These are phyloP conservation scores for Sugiyamaella castrensis DNA, from an alignment of 1,139 yeast species.

Conservation along the genomic window DNA sequence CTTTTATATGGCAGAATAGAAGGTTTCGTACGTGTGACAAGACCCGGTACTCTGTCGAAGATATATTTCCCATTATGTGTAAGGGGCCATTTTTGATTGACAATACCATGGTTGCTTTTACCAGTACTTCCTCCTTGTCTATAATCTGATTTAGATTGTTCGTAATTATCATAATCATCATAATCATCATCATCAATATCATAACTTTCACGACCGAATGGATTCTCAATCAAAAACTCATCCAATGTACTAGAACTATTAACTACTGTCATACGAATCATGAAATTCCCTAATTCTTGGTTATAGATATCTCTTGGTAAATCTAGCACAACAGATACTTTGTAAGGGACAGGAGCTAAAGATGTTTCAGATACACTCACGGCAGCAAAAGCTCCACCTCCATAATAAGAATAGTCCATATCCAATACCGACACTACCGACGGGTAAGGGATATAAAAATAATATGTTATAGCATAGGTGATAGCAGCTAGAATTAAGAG, in stretches of 20 bases:
- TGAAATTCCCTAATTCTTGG: slow-evolving; percentile 36
- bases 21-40: slow-evolving; percentile 23
- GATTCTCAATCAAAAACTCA: slow-evolving; percentile 14
- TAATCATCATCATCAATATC: too few species aligned
- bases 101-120: too few species aligned
- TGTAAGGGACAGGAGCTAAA: slow-evolving; percentile 26
- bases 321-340: slow-evolving; percentile 29
- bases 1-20: slow-evolving; percentile 35
- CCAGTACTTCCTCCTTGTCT: too few species aligned
- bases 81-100: slow-evolving; percentile 12
- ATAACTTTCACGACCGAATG: background rate
- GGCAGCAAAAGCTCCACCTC: slow-evolving; percentile 15
- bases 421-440: slow-evolving; percentile 20
- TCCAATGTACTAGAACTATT: slow-evolving; percentile 14
- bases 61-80: slow-evolving; percentile 12
- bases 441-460: slow-evolving; percentile 28
- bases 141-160: too few species aligned
- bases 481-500: slow-evolving; percentile 24
- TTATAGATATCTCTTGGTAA: slow-evolving; percentile 35
- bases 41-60: slow-evolving; percentile 15
- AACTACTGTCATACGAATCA: slow-evolving; percentile 26
- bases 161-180: background rate
- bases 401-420: slow-evolving; percentile 24
- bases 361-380: slow-evolving; percentile 19
- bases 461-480: slow-evolving; percentile 25